Evolutionary conservation across 2,329 filamentous ascomycete genomes (phyloP), one percentile per base, ranked within the genome.

Genomic region (Penicillium sp.): DNA sequence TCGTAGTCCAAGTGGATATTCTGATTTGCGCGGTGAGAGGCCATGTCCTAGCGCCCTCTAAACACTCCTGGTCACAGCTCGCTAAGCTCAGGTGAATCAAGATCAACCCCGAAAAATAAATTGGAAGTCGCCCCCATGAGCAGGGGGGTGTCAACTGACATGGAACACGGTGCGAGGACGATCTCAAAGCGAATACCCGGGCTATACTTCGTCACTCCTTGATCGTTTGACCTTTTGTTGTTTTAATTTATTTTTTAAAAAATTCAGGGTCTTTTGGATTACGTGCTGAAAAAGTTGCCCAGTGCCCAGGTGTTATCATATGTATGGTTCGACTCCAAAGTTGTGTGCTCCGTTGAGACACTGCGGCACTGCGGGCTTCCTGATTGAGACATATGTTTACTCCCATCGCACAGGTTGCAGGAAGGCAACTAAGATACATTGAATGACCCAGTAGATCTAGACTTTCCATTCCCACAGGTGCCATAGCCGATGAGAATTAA

Each of bases 131-230:
- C 33, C 27, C 22, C 44, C 29, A 25, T 37, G 33, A 49, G n/a
- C 47, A 41, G 47, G 47, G 47, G 46, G 46, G 14, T 40, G 47
- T 50, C 48, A 50, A 50, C 23, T 50, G 48, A 50, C 48, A 41
- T 40, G 47, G 33, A 47, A 41, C 15, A 22, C 29, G 20, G 11
- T 37, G 29, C 46, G 12, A 40, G 22, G 47, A 49, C 8, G 29
- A 47, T 49, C 31, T 25, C 33, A 41, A 41, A 49, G 33, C 33
- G 27, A 40, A 47, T 35, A 47, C 12, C 11, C 26, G 22, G 22
- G 26, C 15, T 25, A 31, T 18, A 33, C 15, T 20, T 33, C 11
- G 27, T 23, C n/a, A 47, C 14, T 31, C 29, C 14, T 23, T 14
- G 20, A 26, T 49, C 22, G 20, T 22, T 40, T 27, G n/a, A 22